A percentile compares a stretch with the other conserved stretches of the same genome.
phyloP scores from a whole-genome alignment of 108 stramenopile genomes.

The Phaeodactylum tricornutum region DNA sequence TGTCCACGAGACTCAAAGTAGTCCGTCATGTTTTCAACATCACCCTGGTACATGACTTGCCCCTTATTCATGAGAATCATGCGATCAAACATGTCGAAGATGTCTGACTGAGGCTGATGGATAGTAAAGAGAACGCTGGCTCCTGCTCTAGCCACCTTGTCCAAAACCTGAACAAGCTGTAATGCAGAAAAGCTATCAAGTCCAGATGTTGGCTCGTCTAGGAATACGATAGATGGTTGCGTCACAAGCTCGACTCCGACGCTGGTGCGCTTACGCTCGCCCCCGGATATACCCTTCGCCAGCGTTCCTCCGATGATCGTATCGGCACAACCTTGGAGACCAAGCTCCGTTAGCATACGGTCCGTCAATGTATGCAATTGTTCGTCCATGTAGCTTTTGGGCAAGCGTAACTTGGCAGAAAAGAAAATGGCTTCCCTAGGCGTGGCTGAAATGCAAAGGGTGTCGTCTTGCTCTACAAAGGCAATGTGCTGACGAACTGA shows the following conservation, averaged over 20 bases:
- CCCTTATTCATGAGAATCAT: constrained; percentile 55
- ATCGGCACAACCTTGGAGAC: constrained; percentile 49
- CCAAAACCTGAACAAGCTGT: constrained; percentile 38
- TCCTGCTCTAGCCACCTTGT: constrained; percentile 28
- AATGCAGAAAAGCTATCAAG: constrained; percentile 63
- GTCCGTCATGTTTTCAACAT: neutral
- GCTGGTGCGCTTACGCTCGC: constrained; percentile 77
- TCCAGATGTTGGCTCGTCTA: constrained; percentile 73
- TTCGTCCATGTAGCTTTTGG: constrained; percentile 28
- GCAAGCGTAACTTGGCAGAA: constrained; percentile 70
- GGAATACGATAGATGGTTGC: constrained; percentile 46
- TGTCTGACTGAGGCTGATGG: constrained; percentile 61
- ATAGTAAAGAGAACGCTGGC: constrained; percentile 65
- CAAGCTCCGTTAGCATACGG: constrained; percentile 64
- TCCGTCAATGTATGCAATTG: constrained; percentile 50
- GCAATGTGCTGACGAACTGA: constrained; percentile 38
- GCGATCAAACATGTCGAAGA: constrained; percentile 56
- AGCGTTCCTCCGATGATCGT: constrained; percentile 48
- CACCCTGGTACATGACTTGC: constrained; percentile 39
- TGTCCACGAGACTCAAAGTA: constrained; percentile 28
- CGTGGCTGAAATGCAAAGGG: constrained; percentile 58
- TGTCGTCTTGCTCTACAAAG: constrained; percentile 82
- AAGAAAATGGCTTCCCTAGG: constrained; percentile 78
- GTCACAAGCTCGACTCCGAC: constrained; percentile 70
- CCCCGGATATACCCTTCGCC: constrained; percentile 39